Evolutionary conservation across 2,329 filamentous ascomycete genomes (phyloP).

Genomic region (Trichoderma koningii): DNA sequence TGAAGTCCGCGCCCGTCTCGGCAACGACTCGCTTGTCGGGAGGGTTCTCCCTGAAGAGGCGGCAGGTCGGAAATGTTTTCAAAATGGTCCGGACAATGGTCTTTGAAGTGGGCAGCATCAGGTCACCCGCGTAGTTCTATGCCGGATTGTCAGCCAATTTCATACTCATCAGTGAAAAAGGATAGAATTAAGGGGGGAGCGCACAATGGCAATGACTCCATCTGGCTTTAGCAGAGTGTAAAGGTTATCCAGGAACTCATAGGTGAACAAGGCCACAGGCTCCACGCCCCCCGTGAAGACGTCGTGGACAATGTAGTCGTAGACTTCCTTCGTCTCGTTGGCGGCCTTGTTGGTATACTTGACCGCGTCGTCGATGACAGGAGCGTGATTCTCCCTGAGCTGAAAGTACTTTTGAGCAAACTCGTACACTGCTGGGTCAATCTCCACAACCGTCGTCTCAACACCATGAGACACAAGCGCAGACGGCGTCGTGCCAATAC

Average conservation of each 20-base stretch:
- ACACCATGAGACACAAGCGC: constrained; percentile 86
- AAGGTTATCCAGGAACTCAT: constrained; percentile 76
- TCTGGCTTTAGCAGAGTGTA: constrained; percentile 70
- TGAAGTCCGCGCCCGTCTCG: constrained; percentile 67
- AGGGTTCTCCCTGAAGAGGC: constrained; percentile 80
- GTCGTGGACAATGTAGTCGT: constrained; percentile 94
- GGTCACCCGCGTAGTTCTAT: constrained; percentile 92
- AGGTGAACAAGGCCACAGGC: constrained; percentile 82
- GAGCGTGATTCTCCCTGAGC: constrained; percentile 73
- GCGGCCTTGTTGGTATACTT: constrained; percentile 59
- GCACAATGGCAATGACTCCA: constrained; percentile 84
- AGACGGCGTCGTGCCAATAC: constrained; percentile 87
- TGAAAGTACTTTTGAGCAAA: constrained; percentile 83
- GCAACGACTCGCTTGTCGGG: constrained; percentile 51
- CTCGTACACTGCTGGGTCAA: constrained; percentile 85
- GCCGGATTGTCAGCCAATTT: constrained; percentile 28
- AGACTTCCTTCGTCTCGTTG: constrained; percentile 52
- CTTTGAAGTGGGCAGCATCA: constrained; percentile 72
- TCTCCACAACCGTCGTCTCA: constrained; percentile 90
- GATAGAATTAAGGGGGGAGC: constrained; percentile 39
- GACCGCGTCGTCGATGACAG: constrained; percentile 81
- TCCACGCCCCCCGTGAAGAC: constrained; percentile 97
- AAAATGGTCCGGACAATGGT: constrained; percentile 82
- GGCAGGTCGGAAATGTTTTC: constrained; percentile 82
- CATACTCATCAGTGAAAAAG: not conserved